Base-by-base conservation (phyloP, 1,139 yeast species). In the Oligophagozyma castellii region DNA sequence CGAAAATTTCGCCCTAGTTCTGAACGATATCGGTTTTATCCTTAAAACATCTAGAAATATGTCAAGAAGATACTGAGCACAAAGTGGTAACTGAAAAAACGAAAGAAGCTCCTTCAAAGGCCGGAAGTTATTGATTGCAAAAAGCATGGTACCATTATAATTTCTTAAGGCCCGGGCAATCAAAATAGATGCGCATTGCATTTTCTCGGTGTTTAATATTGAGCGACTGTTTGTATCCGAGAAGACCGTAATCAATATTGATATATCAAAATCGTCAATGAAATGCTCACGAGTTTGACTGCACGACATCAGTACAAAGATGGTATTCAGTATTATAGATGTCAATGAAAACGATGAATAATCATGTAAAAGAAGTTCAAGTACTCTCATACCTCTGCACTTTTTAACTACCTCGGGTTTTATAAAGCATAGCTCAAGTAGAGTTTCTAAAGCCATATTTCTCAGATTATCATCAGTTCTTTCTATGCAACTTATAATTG, bases 131-230 rank as follows among this genome's bases (percentile, higher is more conserved):
- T 74, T 61, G 32, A 68, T 62, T 0, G 81, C 65, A 41, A 76
- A 68, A 5, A 78, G 68, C 39, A 78, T 65, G 8, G 84, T 48
- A 0, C 98, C 98, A 12, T 79, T 65, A 72, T 92, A 78, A 27
- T 73, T 67, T 36, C 80, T 77, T 29, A 89, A 54, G 16, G 81
- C 55, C 3, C 67, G 52, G 0, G 80, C 59, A 3, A 86, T 53
- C 8, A 81, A 60, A 27, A 68, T 63, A 0, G 89, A 70, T n/a
- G 73, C 59, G 37, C 66, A 67, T 35, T 75, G 77, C 19, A 81
- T 55, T 39, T 63, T 69, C 18, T 73, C 79, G 3, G 59, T 53
- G 34, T 62, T 64, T 16, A 59, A 53, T 35, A 65, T 66, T 14
- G 61, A 61, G 35, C 58, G 59, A 5, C 59, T 51, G 22, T 65